Conservation (phyloP, 129 eudicot species). For the Deinandra increscens region DNA sequence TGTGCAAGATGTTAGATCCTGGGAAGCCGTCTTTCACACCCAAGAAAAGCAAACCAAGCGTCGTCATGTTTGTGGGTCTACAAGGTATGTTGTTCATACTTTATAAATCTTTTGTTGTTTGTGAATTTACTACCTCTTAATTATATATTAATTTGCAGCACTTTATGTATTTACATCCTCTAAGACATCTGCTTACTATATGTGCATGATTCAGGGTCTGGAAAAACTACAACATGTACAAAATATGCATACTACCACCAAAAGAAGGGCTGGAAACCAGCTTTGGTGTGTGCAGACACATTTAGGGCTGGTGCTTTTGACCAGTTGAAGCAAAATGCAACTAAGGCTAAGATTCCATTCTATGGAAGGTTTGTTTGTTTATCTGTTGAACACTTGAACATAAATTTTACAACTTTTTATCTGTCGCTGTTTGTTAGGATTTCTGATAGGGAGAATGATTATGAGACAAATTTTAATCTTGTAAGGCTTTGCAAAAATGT, state of each 20-base stretch:
- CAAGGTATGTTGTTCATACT: constrained; percentile 92
- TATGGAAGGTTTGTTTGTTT: constrained; percentile 73
- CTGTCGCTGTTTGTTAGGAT: neutral
- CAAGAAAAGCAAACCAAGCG: constrained; percentile 81
- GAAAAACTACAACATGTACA: constrained; percentile 92
- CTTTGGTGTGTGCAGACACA: constrained; percentile 95
- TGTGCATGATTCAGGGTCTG: constrained; percentile 57
- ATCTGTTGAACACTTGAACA: constrained; percentile 4
- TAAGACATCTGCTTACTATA: neutral
- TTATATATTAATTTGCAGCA: neutral
- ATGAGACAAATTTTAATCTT: neutral
- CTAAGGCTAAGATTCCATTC: constrained; percentile 89
- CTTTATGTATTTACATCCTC: neutral
- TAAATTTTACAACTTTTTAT: neutral
- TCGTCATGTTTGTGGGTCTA: constrained; percentile 97
- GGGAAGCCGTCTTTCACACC: constrained; percentile 92
- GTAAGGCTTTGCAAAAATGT: neutral
- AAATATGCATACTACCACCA: constrained; percentile 83
- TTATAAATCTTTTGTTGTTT: too few relatives aligned
- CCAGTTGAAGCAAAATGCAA: constrained; percentile 94
- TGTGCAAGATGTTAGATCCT: constrained; percentile 93
- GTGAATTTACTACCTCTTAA: neutral
- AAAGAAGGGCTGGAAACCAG: constrained; percentile 96
- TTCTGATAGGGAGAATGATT: neutral
- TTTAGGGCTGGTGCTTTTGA: constrained; percentile 99